These are phyloP conservation scores for Heliosperma pusillum DNA, from an alignment of 148 eudicot species.

Conservation along the genomic window DNA sequence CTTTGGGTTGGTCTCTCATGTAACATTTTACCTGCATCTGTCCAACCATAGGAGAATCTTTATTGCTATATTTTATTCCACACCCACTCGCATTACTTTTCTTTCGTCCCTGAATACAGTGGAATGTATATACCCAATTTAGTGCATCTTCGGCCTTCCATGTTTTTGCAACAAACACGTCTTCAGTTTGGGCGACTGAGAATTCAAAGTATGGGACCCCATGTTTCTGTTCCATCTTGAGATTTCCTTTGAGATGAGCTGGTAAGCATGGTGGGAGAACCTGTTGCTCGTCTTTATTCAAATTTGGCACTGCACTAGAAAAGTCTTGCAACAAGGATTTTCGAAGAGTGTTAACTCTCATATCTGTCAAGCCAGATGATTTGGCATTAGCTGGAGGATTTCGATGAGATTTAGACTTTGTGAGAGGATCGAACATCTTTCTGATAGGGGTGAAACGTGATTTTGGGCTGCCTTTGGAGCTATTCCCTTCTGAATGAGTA, in stretches of 20 bases:
- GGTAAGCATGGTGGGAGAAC: constrained; percentile 49
- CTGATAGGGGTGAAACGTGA: constrained; percentile 52
- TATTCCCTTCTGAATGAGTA: constrained; percentile 44
- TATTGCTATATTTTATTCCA: constrained; percentile 54
- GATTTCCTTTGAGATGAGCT: constrained; percentile 67
- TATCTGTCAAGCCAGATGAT: constrained; percentile 19
- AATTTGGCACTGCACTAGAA: constrained; percentile 27
- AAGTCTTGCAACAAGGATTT: constrained; percentile 58
- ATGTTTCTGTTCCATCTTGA: constrained; percentile 62
- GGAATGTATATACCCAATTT: constrained; percentile 86
- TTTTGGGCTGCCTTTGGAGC: constrained; percentile 58
- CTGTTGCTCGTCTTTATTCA: constrained; percentile 31
- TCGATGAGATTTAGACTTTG: constrained; percentile 62
- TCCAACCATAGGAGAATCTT: constrained; percentile 61
- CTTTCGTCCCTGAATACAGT: constrained; percentile 56
- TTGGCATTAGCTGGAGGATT: constrained; percentile 34
- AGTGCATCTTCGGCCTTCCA: constrained; percentile 63
- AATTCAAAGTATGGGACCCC: constrained; percentile 70
- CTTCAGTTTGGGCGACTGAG: constrained; percentile 49
- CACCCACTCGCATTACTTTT: constrained; percentile 58
- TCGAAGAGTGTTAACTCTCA: constrained; percentile 33
- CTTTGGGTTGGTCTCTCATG: constrained; percentile 22
- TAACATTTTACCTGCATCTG: constrained; percentile 87
- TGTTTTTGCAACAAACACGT: constrained; percentile 62
- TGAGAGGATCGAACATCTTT: constrained; percentile 75